Evolutionary conservation across 805 yeast genomes (phyloP).

Genomic region (Candida ficus): DNA sequence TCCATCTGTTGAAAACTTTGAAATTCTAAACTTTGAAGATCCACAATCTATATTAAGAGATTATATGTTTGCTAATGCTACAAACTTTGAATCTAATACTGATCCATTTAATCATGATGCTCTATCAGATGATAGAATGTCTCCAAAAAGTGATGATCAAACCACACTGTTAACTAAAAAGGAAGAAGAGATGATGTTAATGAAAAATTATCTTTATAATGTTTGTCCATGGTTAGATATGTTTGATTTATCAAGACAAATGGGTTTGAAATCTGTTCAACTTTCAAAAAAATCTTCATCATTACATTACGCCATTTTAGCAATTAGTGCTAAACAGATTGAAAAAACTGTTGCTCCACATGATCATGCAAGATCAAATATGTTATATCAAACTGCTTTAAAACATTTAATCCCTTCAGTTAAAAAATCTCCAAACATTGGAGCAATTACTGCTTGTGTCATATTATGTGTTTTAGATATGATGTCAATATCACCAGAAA

Average conservation of each 20-base stretch:
- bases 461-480: constrained; percentile 38
- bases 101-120: constrained; percentile 2
- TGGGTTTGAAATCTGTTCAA: constrained; percentile 30
- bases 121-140: background rate
- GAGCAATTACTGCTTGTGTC: constrained; percentile 34
- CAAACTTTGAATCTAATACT: constrained; percentile 14
- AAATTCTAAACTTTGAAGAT: constrained; percentile 25
- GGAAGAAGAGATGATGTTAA: constrained; percentile 28
- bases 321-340: constrained; percentile 30
- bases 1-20: constrained; percentile 13
- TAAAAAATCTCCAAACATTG: constrained; percentile 26
- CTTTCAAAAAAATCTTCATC: constrained; percentile 35
- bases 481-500: constrained; percentile 33
- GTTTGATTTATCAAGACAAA: constrained; percentile 31
- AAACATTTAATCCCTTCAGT: constrained; percentile 31
- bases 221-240: constrained; percentile 37
- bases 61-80: constrained; percentile 35
- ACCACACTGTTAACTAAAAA: constrained; percentile 26
- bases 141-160: constrained; percentile 2
- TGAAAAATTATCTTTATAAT: constrained; percentile 32
- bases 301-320: constrained; percentile 28
- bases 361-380: constrained; percentile 25
- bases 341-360: constrained; percentile 26
- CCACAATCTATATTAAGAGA: constrained; percentile 33
- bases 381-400: constrained; percentile 30